Evolutionary conservation across 148 eudicot species (phyloP).

Genomic region (Silene latifolia): DNA sequence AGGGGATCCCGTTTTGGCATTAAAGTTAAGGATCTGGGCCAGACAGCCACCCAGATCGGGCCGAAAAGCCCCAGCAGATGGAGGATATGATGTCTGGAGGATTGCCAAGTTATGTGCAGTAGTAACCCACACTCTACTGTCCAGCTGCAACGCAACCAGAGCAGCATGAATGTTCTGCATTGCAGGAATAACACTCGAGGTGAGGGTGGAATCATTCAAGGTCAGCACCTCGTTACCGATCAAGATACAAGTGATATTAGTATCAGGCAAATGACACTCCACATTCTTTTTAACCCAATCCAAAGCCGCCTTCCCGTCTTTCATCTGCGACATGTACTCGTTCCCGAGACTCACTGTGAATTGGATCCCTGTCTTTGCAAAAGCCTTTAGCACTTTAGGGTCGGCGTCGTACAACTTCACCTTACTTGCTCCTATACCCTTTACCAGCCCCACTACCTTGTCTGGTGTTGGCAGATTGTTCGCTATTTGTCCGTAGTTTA

Average conservation of each 20-base stretch:
- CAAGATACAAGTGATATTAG: constrained; percentile 64
- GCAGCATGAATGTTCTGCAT: constrained; percentile 67
- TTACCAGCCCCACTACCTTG: constrained; percentile 59
- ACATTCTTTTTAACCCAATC: constrained; percentile 75
- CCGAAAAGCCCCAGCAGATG: constrained; percentile 61
- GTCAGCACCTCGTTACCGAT: constrained; percentile 82
- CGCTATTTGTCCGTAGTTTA: constrained; percentile 89
- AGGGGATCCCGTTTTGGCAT: constrained; percentile 58
- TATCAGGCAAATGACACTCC: constrained; percentile 50
- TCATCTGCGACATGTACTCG: constrained; percentile 43
- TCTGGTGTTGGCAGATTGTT: constrained; percentile 72
- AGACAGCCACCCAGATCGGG: constrained; percentile 41
- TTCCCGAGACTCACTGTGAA: constrained; percentile 61
- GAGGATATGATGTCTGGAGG: constrained; percentile 70
- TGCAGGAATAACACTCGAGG: constrained; percentile 54
- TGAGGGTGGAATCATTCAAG: constrained; percentile 48
- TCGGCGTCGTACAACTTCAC: constrained; percentile 91
- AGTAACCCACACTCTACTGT: constrained; percentile 54
- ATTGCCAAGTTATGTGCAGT: constrained; percentile 70
- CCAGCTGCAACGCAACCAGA: constrained; percentile 34
- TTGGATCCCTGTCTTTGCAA: constrained; percentile 70
- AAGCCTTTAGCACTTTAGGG: constrained; percentile 68
- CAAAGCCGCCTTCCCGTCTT: constrained; percentile 44
- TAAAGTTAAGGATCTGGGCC: constrained; percentile 57
- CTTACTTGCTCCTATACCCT: constrained; percentile 51